phyloP scores from a whole-genome alignment of 2,329 filamentous ascomycete genomes.

The Elsinoe australis region DNA sequence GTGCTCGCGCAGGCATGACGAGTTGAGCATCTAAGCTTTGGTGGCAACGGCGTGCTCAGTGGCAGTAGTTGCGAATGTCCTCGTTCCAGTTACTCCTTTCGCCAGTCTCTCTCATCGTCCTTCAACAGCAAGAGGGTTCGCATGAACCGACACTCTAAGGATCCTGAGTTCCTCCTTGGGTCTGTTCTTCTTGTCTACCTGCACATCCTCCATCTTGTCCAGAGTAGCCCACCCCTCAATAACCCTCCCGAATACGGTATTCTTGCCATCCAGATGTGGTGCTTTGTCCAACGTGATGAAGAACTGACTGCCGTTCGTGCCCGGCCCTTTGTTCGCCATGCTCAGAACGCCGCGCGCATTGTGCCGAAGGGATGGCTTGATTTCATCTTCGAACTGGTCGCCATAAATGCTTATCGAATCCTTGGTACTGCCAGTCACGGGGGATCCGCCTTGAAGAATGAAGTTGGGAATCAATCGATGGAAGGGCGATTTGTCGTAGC shows the following conservation, averaged over 20 bases:
- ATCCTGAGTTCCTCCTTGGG: constrained; percentile 61
- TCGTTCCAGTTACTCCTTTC: no score
- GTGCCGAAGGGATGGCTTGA: constrained; percentile 69
- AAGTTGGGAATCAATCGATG: constrained; percentile 74
- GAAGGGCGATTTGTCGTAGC: constrained; percentile 68
- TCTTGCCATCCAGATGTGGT: constrained; percentile 73
- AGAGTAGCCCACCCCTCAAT: constrained; percentile 54
- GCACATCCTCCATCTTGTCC: constrained; percentile 61
- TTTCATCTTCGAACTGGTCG: constrained; percentile 68
- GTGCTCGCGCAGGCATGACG: no score
- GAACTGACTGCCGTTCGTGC: constrained; percentile 90
- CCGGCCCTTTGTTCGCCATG: constrained; percentile 91
- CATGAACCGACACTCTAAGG: constrained; percentile 64
- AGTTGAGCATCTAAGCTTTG: no score
- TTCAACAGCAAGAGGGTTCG: constrained; percentile 62
- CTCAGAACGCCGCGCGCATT: constrained; percentile 84
- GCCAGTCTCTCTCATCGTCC: constrained; percentile 22
- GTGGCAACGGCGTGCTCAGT: no score
- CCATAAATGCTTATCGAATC: constrained; percentile 61
- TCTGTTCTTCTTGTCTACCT: constrained; percentile 70
- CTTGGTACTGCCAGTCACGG: constrained; percentile 34
- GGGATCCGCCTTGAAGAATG: constrained; percentile 69
- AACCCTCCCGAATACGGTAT: constrained; percentile 74
- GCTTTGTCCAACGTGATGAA: constrained; percentile 72
- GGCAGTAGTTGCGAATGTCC: no score